Evolutionary conservation across 139 green algal species (phyloP).

Genomic region (Eudorina sp.): DNA sequence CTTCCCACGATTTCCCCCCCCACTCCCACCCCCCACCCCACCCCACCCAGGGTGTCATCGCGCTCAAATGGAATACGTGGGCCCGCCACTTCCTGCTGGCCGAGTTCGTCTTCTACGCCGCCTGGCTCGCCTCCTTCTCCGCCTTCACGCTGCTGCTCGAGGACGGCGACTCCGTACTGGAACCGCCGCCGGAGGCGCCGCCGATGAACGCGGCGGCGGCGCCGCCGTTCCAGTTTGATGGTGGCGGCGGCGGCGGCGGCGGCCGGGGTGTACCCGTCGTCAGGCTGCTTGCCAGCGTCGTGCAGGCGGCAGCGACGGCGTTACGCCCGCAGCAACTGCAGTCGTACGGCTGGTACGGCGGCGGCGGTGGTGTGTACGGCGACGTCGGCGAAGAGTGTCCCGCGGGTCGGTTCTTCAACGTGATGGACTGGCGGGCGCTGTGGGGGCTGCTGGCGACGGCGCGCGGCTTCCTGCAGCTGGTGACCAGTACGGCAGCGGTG

Average conservation of each 20-base stretch:
- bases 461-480: constrained; percentile 36
- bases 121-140: constrained; percentile 64
- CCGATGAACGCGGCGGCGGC: not conserved
- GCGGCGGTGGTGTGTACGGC: not conserved
- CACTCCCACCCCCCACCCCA: too few relatives aligned
- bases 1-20: too few relatives aligned
- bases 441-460: not conserved
- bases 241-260: not conserved
- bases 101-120: constrained; percentile 64
- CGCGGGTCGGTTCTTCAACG: not conserved
- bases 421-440: constrained; percentile 32
- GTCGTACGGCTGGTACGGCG: too few relatives aligned
- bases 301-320: not conserved
- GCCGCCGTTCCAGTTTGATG: not conserved
- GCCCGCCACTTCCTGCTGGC: constrained; percentile 60
- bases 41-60: constrained; percentile 55
- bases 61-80: constrained; percentile 61
- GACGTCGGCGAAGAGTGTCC: not conserved
- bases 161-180: too few relatives aligned
- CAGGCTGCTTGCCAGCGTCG: not conserved
- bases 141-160: constrained; percentile 68
- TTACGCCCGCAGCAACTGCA: not conserved
- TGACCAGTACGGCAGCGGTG: constrained; percentile 8
- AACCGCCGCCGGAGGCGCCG: too few relatives aligned
- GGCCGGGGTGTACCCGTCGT: not conserved